Evolutionary conservation across 108 stramenopile species (phyloP), one percentile per base, ranked within the genome.

Genomic region (Chaetoceros tenuissimus): DNA sequence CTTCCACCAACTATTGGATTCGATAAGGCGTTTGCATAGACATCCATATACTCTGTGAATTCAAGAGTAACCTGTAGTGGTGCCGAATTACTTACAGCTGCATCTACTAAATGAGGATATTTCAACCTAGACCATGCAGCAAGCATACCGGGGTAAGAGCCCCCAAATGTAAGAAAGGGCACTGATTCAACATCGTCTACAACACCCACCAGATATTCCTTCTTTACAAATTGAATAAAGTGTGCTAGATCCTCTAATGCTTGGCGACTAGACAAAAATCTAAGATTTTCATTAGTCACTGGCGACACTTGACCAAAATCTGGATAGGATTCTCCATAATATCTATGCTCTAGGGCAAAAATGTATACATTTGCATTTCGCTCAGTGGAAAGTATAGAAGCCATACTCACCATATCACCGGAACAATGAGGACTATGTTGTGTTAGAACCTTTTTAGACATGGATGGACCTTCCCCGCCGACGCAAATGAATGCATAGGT

Each of bases 301-400:
- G 79, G 74, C 1, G 60, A 70, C 31, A 7, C 3, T 43, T 3
- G 13, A 28, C n/a, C 46, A 48, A 77, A 72, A 8, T 19, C 22
- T 5, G 89, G 91, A 60, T 85, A 69, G 3, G 82, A 78, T 53
- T 80, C 51, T 45, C 92, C 95, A 56, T 94, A 96, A 68, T 90
- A 94, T 0, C 95, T 82, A 73, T 94, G 95, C 58, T 94, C 90
- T 31, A 96, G 55, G 2, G 89, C 85, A 75, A 75, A 87, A 59
- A 92, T 21, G 46, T 77, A 77, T 2, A 87, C 68, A 50, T 60
- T 64, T 53, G 60, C 51, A n/a, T 54, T 20, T 27, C 48, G 46
- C 10, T 63, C 52, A 10, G 68, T 34, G 53, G 59, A 45, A 8
- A 75, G 48, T 23, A 55, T 68, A 21, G 46, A 25, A 18, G 94